Evolutionary conservation across 176 grass and related monocot genomes (phyloP), one percentile per base, ranked within the genome.

Genomic region (Cenchrus fungigraminus): DNA sequence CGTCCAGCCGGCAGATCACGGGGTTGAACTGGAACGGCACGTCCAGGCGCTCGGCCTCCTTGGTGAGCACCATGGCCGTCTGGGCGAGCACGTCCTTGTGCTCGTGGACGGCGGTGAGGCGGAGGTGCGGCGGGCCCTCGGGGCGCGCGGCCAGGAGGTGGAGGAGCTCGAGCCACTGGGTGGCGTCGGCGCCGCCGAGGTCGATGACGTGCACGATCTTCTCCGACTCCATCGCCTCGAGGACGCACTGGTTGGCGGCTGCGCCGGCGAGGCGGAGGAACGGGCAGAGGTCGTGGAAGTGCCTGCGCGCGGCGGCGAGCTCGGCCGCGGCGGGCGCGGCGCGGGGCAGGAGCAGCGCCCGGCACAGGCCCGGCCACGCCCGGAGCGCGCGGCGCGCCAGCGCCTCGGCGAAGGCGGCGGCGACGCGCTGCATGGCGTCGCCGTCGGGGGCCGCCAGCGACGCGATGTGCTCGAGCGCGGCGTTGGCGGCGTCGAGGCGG

Each of bases 371-470:
- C 0, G 93, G 93, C 83, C 92, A 96, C 1, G 84, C 88, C 0
- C 97, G 90, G 17, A 96, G 91, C 7, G 90, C 88, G 28, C 97
- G 97, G 9, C 86, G 94, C 14, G 91, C 93, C 20, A 99, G 88
- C 13, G 97, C 91, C 76, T 82, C 78, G 2, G 93, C 82, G 85
- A 99, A 94, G 28, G 84, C 79, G 0, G 93, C 83, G 0, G 97
- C 94, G 0, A 99, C 90, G 57, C 97, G 97, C 84, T 99, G 97
- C 94, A 99, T 99, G 79, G 97, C 91, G 66, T 99, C 97, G 17
- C 97, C 97, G 43, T 96, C 91, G 54, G 91, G 90, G 1, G 90
- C 65, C 0, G 97, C 90, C 0, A 96, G 86, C 4, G 86, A 2
- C 1, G 97, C 90, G 87, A 94, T 94, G 78, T 97, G 90, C 75